Conservation (phyloP, 345 rosid species). For the Clarkia xantiana region DNA sequence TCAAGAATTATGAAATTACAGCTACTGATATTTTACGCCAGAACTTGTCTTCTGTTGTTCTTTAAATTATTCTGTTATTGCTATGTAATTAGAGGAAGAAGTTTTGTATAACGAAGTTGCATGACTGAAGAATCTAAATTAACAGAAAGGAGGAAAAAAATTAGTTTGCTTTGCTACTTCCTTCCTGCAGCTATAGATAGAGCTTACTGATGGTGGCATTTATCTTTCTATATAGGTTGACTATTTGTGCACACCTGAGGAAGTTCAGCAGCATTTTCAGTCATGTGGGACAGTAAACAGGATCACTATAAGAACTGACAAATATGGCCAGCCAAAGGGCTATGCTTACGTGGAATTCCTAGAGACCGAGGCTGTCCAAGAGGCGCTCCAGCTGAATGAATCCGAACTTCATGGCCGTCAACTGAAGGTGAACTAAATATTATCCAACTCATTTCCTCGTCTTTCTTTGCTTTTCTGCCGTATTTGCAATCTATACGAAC, state of each 20-base stretch:
- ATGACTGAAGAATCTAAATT: no score
- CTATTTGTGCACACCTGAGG: conserved; percentile 56
- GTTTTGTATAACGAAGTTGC: no score
- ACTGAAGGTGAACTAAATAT: conserved; percentile 28
- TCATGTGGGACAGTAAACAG: conserved; percentile 58
- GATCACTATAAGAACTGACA: conserved; percentile 53
- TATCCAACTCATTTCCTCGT: neutral
- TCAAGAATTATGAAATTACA: no score
- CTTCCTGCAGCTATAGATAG: no score
- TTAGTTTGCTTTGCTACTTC: no score
- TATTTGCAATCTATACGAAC: neutral
- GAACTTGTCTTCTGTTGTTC: no score
- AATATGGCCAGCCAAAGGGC: no score
- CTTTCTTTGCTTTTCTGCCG: neutral
- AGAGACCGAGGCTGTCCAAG: conserved; percentile 46
- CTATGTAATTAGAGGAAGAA: no score
- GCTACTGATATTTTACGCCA: no score
- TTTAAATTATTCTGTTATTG: no score
- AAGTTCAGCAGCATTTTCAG: conserved; percentile 66
- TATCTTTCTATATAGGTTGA: conserved; percentile 33
- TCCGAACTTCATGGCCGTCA: conserved; percentile 57
- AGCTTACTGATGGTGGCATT: neutral
- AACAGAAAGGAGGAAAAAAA: no score
- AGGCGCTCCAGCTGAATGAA: conserved; percentile 47
- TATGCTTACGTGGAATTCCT: conserved; percentile 67